Evolutionary conservation across 768 basidiomycete genomes (phyloP), one percentile per base, ranked within the genome.

Genomic region (Phallus indusiatus): DNA sequence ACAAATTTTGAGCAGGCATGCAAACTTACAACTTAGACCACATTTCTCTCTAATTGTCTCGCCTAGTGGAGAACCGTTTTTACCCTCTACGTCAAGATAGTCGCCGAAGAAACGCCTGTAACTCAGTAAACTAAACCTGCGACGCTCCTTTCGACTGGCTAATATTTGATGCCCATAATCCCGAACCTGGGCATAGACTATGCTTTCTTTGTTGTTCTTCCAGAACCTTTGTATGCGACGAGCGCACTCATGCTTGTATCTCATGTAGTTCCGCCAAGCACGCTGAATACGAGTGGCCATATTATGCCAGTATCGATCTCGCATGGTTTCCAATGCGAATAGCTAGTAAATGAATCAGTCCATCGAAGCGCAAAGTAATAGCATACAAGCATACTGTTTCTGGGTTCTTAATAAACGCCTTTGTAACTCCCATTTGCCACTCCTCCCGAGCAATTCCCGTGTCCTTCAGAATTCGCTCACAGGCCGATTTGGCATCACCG

Each of bases 351-450:
- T 36, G 53, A 37, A 28, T 54, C n/a, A 34, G 47, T 53, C 21
- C n/a, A 51, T 60, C 34, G 35, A 56, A 54, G 18, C 9, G 28
- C 10, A 49, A 7, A 18, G 37, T 46, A 52, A 22, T 28, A 22
- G 48, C n/a, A n/a, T n/a, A 17, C 21, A 47, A 12, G 68, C 83
- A 63, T 70, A 94, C 91, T 18, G 95, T 98, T 71, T 98, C 96
- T 0, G 96, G 96, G 68, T 94, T 97, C 78, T 98, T 98, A 73
- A 99, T 98, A 72, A 99, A 99, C 0, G 95, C 95, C 68, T 99
- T 98, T 1, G 94, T 96, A 3, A 87, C 83, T 55, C 96, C 96
- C 94, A 98, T 96, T 72, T 99, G 96, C 96, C 96, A 99, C 70
- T 99, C 95, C 54, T 98, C 95, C 66, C 83, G 87, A 6, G 90